phyloP scores from a whole-genome alignment of 345 rosid species.

The Murraya paniculata region DNA sequence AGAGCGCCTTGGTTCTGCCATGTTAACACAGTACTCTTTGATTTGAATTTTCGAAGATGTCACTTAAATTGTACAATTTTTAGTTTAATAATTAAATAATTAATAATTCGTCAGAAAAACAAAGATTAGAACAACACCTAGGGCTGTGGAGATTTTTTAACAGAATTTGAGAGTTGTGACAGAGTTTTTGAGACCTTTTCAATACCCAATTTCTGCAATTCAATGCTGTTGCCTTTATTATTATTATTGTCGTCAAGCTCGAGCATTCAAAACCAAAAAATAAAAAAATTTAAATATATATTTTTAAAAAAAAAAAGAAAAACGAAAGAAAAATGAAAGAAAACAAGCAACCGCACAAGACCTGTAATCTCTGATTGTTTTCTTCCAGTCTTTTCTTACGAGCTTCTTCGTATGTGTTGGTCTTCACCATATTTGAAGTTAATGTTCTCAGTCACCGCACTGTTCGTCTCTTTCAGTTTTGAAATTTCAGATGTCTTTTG shows the following conservation, averaged over 20 bases:
- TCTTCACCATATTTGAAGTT: neutral
- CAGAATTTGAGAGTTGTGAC: slow-evolving; percentile 16
- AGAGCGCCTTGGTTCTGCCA: slow-evolving; percentile 51
- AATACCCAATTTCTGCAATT: slow-evolving; percentile 39
- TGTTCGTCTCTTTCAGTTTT: no score
- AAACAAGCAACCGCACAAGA: neutral
- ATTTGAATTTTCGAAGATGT: slow-evolving; percentile 26
- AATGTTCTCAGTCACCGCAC: neutral
- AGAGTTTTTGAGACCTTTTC: slow-evolving; percentile 21
- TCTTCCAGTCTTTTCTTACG: slow-evolving; percentile 45
- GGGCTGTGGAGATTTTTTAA: slow-evolving; percentile 10
- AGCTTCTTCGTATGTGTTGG: slow-evolving; percentile 40
- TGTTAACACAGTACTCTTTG: neutral
- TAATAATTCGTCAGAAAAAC: no score
- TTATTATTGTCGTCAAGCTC: no score
- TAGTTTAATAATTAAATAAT: no score
- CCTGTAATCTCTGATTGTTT: slow-evolving; percentile 49
- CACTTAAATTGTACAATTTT: slow-evolving; percentile 10
- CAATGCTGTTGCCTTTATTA: neutral
- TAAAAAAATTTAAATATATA: no score
- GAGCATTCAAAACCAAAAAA: no score
- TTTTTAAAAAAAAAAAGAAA: no score
- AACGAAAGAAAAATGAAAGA: neutral
- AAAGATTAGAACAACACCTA: neutral
- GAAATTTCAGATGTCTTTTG: no score